Conservation (phyloP, 2,329 filamentous ascomycete species). For the Aspergillus sojae region DNA sequence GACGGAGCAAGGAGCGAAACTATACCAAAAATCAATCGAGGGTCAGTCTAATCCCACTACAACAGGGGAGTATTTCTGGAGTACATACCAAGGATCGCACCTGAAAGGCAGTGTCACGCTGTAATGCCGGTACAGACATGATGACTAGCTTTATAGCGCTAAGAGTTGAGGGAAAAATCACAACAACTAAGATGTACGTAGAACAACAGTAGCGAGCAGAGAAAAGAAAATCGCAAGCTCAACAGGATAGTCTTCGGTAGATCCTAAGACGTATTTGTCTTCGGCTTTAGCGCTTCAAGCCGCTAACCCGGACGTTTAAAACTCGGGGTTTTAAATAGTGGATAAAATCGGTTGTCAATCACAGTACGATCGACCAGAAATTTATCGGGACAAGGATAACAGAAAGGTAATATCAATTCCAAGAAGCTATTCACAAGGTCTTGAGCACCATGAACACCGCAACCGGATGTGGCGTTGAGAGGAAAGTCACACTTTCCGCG, state of each 20-base stretch:
- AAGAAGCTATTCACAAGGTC: slow-evolving; percentile 1
- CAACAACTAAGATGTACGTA: neutral
- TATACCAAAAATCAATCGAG: slow-evolving; percentile 41
- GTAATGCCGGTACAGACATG: slow-evolving; percentile 49
- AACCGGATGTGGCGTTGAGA: slow-evolving; percentile 1
- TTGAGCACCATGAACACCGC: neutral
- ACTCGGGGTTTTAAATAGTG: neutral
- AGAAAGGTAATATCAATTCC: neutral
- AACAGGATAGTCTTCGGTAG: neutral
- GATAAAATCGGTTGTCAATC: neutral
- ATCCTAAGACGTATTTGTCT: neutral
- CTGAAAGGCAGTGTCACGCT: slow-evolving; percentile 49
- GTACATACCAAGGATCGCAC: slow-evolving; percentile 49
- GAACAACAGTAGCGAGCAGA: neutral
- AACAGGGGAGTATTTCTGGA: neutral
- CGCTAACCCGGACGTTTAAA: neutral
- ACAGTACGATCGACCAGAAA: neutral
- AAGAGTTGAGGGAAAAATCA: slow-evolving; percentile 8
- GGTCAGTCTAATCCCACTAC: slow-evolving; percentile 2
- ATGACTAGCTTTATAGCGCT: slow-evolving; percentile 13
- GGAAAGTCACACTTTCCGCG: neutral
- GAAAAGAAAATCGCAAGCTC: neutral
- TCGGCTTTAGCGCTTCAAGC: neutral
- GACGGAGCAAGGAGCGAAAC: slow-evolving; percentile 91
- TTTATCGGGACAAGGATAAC: neutral